Evolutionary conservation across 2,329 filamentous ascomycete species (phyloP), one percentile per base, ranked within the genome.

Genomic region (Hypoxylon sp.): DNA sequence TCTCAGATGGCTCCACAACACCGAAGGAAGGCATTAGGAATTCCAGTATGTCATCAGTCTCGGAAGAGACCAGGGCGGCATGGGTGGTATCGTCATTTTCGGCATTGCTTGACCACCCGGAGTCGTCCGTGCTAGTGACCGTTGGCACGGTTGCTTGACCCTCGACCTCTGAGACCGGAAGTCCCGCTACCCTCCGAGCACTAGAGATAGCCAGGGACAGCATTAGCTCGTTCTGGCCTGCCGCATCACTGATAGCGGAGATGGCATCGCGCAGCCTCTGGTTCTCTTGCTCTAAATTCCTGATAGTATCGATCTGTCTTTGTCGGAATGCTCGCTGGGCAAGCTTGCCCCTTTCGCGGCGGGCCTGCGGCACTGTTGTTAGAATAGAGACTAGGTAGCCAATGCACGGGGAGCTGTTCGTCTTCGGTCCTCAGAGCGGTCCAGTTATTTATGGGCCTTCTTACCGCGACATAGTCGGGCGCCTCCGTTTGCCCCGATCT

Each of bases 291-390:
- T 69, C 56, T 4, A 70, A n/a, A 9, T 16, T 55, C 12, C 60
- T 56, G 45, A 70, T 70, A 2, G 63, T 64, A 28, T 70, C 68
- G 30, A 69, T 69, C 33, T 70, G 65, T 26, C 68, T 63, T 18
- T 70, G 68, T 36, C 68, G 64, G 38, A 67, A 70, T 12, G 68
- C 68, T 51, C 68, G 51, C 30, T 70, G 68, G 42, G 68, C 68
- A 7, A 66, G 49, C 40, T 70, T 70, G 33, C 68, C 68, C 22
- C 61, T 63, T 53, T 69, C 66, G 8, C 66, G 66, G 24, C 66
- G 66, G 18, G 57, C 52, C 66, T 69, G 40, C 28, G 55, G 52
- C 38, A 24, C 18, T 36, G 24, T 48, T 14, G 40, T 52, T 52
- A 49, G 40, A 18, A 64, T 58, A 48, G 45, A 36, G 36, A 9